Percentiles rank a stretch among this genome's conserved stretches.
Evolutionary conservation across 176 grass and related monocot species (phyloP).

Genomic region (Lolium perenne): DNA sequence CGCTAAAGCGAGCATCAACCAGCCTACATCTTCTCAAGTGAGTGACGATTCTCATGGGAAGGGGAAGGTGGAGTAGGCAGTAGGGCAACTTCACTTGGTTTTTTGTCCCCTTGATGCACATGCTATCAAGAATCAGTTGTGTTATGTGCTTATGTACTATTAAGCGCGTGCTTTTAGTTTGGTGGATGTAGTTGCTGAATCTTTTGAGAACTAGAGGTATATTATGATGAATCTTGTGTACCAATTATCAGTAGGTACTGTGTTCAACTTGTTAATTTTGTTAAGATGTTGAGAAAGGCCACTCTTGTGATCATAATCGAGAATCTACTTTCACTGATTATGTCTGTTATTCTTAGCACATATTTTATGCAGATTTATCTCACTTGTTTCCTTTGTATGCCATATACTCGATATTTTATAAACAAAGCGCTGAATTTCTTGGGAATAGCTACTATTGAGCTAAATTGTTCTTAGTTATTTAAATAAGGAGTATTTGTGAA

Average conservation of each 20-base stretch:
- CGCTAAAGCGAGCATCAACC: constrained; percentile 80
- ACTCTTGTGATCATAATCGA: constrained; percentile 15
- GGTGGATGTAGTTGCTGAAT: background rate
- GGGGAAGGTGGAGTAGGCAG: constrained; percentile 77
- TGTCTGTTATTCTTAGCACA: constrained; percentile 15
- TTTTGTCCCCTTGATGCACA: background rate
- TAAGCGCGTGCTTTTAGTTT: background rate
- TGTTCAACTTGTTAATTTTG: background rate
- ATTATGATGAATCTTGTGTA: constrained; percentile 28
- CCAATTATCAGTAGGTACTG: background rate
- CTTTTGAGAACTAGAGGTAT: constrained; percentile 25
- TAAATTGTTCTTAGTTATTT: background rate
- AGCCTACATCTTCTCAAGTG: constrained; percentile 56
- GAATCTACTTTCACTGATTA: background rate
- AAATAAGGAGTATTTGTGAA: background rate
- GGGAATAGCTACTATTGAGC: constrained; percentile 6
- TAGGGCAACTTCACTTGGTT: background rate
- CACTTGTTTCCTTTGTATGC: background rate
- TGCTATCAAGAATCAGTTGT: constrained; percentile 12
- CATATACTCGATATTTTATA: background rate
- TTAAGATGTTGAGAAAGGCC: background rate
- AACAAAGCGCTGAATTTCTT: background rate
- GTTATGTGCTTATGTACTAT: background rate
- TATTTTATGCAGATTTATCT: background rate
- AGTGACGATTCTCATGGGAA: constrained; percentile 55